phyloP scores from a whole-genome alignment of 805 yeast species.

The Kluyveromyces dobzhanskii region DNA sequence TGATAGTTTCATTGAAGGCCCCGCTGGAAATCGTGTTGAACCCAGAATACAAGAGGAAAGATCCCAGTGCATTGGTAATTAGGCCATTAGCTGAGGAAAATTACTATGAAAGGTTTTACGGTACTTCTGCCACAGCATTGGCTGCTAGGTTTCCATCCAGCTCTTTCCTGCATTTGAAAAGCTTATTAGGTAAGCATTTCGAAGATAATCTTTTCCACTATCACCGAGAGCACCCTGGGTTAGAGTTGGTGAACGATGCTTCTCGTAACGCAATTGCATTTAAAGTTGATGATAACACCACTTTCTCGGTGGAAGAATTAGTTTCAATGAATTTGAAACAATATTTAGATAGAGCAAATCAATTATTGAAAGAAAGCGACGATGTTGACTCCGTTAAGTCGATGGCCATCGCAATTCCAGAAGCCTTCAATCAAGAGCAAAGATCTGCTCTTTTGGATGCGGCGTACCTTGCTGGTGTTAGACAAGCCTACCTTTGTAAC shows the following conservation, averaged over 20 bases:
- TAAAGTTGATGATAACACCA: conserved; percentile 27
- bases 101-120: conserved; percentile 65
- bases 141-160: conserved; percentile 67
- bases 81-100: conserved; percentile 32
- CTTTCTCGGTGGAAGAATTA: conserved; percentile 54
- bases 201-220: conserved; percentile 42
- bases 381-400: conserved; percentile 45
- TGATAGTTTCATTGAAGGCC: conserved; percentile 82
- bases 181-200: conserved; percentile 58
- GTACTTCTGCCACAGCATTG: conserved; percentile 62
- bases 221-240: conserved; percentile 51
- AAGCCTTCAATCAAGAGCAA: conserved; percentile 53
- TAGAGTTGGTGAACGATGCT: conserved; percentile 35
- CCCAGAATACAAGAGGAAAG: conserved; percentile 87
- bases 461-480: conserved; percentile 58
- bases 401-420: conserved; percentile 72
- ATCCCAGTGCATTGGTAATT: conserved; percentile 68
- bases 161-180: conserved; percentile 60
- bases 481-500: conserved; percentile 57
- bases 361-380: conserved; percentile 45
- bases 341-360: conserved; percentile 54
- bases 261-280: conserved; percentile 52
- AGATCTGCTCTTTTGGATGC: conserved; percentile 68
- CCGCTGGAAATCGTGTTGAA: conserved; percentile 84
- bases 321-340: conserved; percentile 76